These are phyloP conservation scores for Tuber umbilicatum DNA, from an alignment of 495 filamentous ascomycete species.

Conservation along the genomic window DNA sequence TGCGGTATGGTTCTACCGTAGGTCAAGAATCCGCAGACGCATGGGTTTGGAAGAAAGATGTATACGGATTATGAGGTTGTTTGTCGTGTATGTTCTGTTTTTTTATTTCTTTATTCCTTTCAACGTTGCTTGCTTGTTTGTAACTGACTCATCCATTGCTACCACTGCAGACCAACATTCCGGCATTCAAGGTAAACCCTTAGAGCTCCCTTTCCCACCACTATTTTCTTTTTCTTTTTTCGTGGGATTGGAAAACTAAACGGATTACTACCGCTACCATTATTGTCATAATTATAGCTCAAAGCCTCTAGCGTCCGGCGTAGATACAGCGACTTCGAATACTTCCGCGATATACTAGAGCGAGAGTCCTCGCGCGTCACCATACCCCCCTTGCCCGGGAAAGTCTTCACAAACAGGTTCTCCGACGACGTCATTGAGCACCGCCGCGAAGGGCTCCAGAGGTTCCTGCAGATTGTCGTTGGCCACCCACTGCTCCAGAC, in stretches of 20 bases:
- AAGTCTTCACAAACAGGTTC: slow-evolving; percentile 97
- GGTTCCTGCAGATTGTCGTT: slow-evolving; percentile 95
- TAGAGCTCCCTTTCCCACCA: neutral
- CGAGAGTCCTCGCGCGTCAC: slow-evolving; percentile 88
- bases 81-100: slow-evolving; percentile 52
- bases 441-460: slow-evolving; percentile 79
- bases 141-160: slow-evolving; percentile 2
- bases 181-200: slow-evolving; percentile 79
- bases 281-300: slow-evolving; percentile 13
- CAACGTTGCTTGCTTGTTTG: neutral
- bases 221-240: neutral
- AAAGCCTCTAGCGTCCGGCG: slow-evolving; percentile 77
- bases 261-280: neutral
- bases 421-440: slow-evolving; percentile 98
- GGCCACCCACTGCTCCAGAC: slow-evolving; percentile 96
- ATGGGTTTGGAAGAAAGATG: slow-evolving; percentile 89
- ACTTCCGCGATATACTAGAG: slow-evolving; percentile 97
- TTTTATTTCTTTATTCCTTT: neutral
- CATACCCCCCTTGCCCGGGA: slow-evolving; percentile 91
- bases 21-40: slow-evolving; percentile 93
- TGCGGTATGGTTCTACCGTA: slow-evolving; percentile 42
- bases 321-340: slow-evolving; percentile 95
- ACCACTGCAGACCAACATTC: slow-evolving; percentile 70
- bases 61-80: slow-evolving; percentile 98
- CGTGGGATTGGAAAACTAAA: neutral